phyloP scores from a whole-genome alignment of 768 basidiomycete species.

The Agrocybe pediades region DNA sequence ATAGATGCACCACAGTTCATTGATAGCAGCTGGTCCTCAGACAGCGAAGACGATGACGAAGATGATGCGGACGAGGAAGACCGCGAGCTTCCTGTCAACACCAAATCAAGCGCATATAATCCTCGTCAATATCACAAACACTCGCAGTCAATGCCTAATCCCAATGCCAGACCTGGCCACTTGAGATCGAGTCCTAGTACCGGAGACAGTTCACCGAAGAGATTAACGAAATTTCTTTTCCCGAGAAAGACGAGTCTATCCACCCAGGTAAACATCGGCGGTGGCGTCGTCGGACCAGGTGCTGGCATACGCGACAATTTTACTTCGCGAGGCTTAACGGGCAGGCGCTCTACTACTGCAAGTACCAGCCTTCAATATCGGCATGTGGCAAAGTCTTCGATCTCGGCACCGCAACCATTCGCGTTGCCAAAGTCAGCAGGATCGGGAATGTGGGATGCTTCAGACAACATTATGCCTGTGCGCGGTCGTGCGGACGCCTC shows the following conservation, averaged over 20 bases:
- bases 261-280: background rate
- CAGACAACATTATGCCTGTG: slow-evolving; percentile 4
- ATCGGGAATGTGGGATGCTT: slow-evolving; percentile 1
- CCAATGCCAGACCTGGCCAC: background rate
- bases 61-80: background rate
- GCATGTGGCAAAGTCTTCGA: slow-evolving; percentile 14
- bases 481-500: slow-evolving; percentile 3
- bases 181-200: background rate
- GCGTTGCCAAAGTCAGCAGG: slow-evolving; percentile 4
- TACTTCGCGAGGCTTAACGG: background rate
- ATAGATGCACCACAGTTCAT: background rate
- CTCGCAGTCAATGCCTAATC: background rate
- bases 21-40: background rate
- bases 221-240: slow-evolving; percentile 19
- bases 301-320: background rate
- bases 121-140: background rate
- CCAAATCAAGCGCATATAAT: background rate
- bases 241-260: slow-evolving; percentile 18
- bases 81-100: background rate
- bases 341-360: background rate
- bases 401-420: slow-evolving; percentile 14
- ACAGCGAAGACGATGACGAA: background rate
- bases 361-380: background rate
- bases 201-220: slow-evolving; percentile 2
- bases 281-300: background rate